Evolutionary conservation across 306 rosid genomes (phyloP), one percentile per base, ranked within the genome.

Genomic region (Malus sieversii): DNA sequence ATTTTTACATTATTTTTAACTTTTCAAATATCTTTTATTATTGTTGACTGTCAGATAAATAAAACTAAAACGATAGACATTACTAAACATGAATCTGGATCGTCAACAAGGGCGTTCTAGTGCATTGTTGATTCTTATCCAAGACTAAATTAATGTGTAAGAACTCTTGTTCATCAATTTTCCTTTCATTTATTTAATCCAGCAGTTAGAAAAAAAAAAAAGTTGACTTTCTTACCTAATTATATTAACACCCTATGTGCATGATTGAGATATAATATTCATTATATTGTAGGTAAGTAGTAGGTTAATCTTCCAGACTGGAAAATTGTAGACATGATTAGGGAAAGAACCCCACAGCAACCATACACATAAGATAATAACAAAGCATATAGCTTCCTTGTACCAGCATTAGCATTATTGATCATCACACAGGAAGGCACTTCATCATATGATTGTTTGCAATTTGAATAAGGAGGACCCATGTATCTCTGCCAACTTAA

Each of bases 401-500:
- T 73, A 61, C 60, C 77, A 61, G 70, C 77, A 73, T 27, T 27
- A 73, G 77, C 59, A 73, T 73, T 25, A 61, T 73, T 73, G 68
- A 40, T 40, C 13, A 38, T 59, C 76, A 73, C 40, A 73, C 57
- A 40, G 10, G 10, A 58, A 8, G 67, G 42, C 30, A 27, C 67
- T 58, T 18, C 9, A 6, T 73, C 61, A 25, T 59, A 59, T 40
- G 73, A 78, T 76, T 71, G 45, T 76, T 59, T 81, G 75, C 79
- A 76, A 55, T 35, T 32, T 9, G 32, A 57, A 57, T 19, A 57
- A 72, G 59, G 45, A 74, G 73, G 78, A 66, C 65, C 77, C 80
- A 14, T 76, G 66, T 57, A 57, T n/a, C 23, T 66, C 74, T 65
- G 70, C 84, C 77, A 75, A 75, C 74, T 12, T 57, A 58, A 81